Evolutionary conservation across 345 rosid genomes (phyloP).

Genomic region (Linum lewisii): DNA sequence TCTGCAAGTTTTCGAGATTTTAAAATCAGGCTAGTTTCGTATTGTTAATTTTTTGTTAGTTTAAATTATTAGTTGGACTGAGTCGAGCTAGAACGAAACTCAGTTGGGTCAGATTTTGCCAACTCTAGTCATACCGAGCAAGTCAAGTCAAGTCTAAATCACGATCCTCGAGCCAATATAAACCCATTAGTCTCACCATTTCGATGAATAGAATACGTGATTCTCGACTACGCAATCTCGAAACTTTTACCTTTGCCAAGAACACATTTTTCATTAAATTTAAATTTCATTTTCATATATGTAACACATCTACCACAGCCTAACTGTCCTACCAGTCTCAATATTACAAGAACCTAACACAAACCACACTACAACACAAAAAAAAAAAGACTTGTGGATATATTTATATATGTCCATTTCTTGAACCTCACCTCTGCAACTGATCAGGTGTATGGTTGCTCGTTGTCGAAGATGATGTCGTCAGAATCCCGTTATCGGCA

Average conservation of each 20-base stretch:
- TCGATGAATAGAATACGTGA: too few species aligned
- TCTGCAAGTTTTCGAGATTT: too few species aligned
- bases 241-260: neutral
- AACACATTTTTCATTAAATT: neutral
- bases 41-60: too few species aligned
- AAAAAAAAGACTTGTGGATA: neutral
- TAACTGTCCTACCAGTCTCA: neutral
- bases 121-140: too few species aligned
- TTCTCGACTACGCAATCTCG: too few species aligned
- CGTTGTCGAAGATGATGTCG: conserved; percentile 67
- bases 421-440: conserved; percentile 48
- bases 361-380: neutral
- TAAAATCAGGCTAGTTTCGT: too few species aligned
- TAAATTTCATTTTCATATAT: neutral
- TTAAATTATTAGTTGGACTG: too few species aligned
- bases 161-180: too few species aligned
- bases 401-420: neutral
- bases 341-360: neutral
- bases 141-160: too few species aligned
- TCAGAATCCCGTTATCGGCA: conserved; percentile 46
- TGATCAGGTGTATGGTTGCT: conserved; percentile 74
- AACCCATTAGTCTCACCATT: too few species aligned
- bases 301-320: neutral
- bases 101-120: too few species aligned
- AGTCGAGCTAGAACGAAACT: too few species aligned